Conservation (phyloP, 2,329 filamentous ascomycete genomes). For the Dactylella cylindrospora region DNA sequence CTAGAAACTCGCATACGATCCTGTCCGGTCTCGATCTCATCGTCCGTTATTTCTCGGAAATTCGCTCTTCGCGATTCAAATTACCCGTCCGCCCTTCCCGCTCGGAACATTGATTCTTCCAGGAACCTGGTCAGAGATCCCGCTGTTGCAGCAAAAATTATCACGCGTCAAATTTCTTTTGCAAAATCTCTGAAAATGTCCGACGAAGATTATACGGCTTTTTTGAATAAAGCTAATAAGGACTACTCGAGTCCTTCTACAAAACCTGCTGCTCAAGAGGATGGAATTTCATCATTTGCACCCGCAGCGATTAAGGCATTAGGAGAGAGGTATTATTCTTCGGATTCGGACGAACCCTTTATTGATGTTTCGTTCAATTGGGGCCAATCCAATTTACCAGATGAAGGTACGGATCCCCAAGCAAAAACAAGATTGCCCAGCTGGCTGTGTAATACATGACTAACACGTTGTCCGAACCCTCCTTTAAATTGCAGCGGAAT, state of each 20-base stretch:
- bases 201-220: conserved; percentile 80
- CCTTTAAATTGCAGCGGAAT: conserved; percentile 60
- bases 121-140: conserved; percentile 27
- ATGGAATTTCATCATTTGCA: conserved; percentile 59
- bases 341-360: conserved; percentile 76
- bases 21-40: no score
- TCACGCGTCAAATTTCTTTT: conserved; percentile 35
- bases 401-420: conserved; percentile 38
- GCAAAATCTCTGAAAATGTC: conserved; percentile 52
- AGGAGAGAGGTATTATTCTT: conserved; percentile 66
- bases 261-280: conserved; percentile 48
- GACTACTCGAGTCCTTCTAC: conserved; percentile 56
- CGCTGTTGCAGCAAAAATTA: conserved; percentile 43
- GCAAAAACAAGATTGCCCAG: not conserved
- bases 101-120: conserved; percentile 21
- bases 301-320: conserved; percentile 62
- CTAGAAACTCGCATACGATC: no score
- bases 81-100: conserved; percentile 16
- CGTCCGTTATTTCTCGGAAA: conserved; percentile 20
- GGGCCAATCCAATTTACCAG: conserved; percentile 42
- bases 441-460: conserved; percentile 19
- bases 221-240: conserved; percentile 83
- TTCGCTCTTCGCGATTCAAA: conserved; percentile 22
- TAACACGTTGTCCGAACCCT: conserved; percentile 8
- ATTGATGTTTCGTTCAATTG: conserved; percentile 42